A percentile compares a stretch with the other conserved stretches of the same genome.
Evolutionary conservation across 129 eudicot species (phyloP).

Genomic region (Glebionis coronaria): DNA sequence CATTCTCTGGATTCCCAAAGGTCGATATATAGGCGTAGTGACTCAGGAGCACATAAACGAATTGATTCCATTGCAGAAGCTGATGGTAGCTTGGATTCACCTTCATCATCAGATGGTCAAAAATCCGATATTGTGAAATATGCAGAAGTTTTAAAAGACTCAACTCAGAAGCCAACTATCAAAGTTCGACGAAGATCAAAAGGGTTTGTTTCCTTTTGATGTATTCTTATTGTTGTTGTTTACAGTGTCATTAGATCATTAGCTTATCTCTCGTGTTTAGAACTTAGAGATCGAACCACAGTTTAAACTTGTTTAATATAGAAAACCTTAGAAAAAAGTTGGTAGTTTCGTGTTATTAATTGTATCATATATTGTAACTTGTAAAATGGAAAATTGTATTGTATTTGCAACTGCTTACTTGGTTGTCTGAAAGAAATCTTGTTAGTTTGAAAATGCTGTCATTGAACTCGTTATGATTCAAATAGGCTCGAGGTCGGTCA

Average conservation of each 20-base stretch:
- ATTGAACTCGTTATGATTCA: too few species aligned
- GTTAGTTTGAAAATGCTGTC: too few species aligned
- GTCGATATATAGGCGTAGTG: conserved; percentile 29
- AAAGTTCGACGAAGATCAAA: conserved; percentile 48
- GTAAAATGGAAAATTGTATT: not conserved
- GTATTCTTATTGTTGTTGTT: not conserved
- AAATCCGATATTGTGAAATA: conserved; percentile 52
- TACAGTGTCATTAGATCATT: conserved; percentile 10
- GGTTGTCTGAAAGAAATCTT: too few species aligned
- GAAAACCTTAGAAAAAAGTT: not conserved
- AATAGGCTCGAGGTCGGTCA: too few species aligned
- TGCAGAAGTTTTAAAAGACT: conserved; percentile 51
- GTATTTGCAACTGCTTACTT: too few species aligned
- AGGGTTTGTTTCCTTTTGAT: conserved; percentile 43
- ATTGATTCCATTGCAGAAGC: conserved; percentile 35
- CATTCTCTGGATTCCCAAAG: conserved; percentile 43
- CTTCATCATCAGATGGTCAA: conserved; percentile 26
- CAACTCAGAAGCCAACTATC: conserved; percentile 18
- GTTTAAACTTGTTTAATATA: not conserved
- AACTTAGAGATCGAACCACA: conserved; percentile 16
- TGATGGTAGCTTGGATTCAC: conserved; percentile 14
- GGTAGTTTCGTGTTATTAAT: not conserved
- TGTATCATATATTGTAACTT: conserved; percentile 3
- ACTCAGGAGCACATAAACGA: conserved; percentile 29
- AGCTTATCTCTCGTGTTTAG: not conserved